Percentiles rank a stretch among this genome's conserved stretches.
Evolutionary conservation across 225 moss, liverwort and hornwort genomes (phyloP).

Genomic region (Physcomitrellopsis africana): DNA sequence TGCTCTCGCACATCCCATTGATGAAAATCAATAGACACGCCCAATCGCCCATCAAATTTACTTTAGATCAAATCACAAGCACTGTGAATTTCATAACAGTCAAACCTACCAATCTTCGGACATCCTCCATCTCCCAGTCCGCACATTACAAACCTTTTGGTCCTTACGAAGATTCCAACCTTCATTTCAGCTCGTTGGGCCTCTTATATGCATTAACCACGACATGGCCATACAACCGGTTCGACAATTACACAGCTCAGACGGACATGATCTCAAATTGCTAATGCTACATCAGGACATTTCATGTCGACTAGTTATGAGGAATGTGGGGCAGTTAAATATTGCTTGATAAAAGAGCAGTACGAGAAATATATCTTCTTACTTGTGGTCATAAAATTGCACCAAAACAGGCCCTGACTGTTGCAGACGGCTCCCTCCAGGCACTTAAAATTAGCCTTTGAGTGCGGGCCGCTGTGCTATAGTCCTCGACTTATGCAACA

Average conservation of each 20-base stretch:
- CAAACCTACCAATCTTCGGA: background rate
- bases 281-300: background rate
- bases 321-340: background rate
- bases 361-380: background rate
- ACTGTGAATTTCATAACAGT: background rate
- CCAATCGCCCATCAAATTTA: background rate
- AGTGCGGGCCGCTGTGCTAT: too few relatives aligned
- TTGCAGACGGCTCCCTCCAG: conserved; percentile 94
- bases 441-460: conserved; percentile 88
- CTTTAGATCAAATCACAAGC: background rate
- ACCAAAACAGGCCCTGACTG: conserved; percentile 46
- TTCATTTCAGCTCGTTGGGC: background rate
- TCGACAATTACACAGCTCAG: background rate
- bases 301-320: background rate
- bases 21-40: conserved; percentile 82
- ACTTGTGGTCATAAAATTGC: background rate
- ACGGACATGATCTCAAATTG: background rate
- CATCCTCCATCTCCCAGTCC: background rate
- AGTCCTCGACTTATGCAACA: too few relatives aligned
- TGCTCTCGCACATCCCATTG: conserved; percentile 94
- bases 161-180: background rate
- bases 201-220: background rate
- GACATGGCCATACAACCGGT: background rate
- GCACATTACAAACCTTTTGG: background rate
- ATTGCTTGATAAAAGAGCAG: background rate